These are phyloP conservation scores for Annulohypoxylon bovei DNA, from an alignment of 495 filamentous ascomycete species.

Conservation along the genomic window DNA sequence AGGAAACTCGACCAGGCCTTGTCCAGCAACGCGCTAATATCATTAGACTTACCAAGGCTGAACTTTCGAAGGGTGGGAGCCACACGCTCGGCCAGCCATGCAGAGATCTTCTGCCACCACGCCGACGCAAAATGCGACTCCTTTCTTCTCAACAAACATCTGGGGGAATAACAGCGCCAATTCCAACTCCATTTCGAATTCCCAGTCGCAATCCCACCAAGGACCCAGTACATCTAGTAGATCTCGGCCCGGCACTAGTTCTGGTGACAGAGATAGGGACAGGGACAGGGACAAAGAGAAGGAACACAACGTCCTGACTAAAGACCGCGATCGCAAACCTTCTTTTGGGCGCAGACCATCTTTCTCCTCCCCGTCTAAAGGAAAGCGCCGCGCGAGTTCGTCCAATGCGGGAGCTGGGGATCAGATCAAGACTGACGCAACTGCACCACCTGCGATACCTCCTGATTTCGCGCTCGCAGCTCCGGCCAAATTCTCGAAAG, in stretches of 20 bases:
- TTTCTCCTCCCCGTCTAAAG: constrained; percentile 52
- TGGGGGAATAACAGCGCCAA: constrained; percentile 46
- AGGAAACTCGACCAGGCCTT: constrained; percentile 24
- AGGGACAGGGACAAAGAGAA: constrained; percentile 32
- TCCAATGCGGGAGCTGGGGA: constrained; percentile 42
- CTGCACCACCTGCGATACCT: constrained; percentile 52
- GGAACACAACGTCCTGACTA: constrained; percentile 51
- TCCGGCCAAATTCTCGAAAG: constrained; percentile 51
- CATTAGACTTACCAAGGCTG: constrained; percentile 37
- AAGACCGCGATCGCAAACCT: constrained; percentile 55
- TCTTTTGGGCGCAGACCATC: constrained; percentile 58
- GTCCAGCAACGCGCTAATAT: constrained; percentile 34
- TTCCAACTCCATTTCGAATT: constrained; percentile 18
- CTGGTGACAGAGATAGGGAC: constrained; percentile 48
- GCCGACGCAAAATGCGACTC: constrained; percentile 51
- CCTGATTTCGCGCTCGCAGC: constrained; percentile 53
- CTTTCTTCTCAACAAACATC: constrained; percentile 55
- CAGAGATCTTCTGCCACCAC: constrained; percentile 51
- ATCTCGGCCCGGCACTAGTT: constrained; percentile 55
- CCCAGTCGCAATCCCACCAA: constrained; percentile 35
- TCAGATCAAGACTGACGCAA: constrained; percentile 48
- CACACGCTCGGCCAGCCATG: constrained; percentile 48
- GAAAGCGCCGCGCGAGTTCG: constrained; percentile 52
- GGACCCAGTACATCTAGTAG: constrained; percentile 24
- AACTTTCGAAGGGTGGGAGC: constrained; percentile 35